phyloP scores from a whole-genome alignment of 208 protist species.

The Naegleria fowleri region DNA sequence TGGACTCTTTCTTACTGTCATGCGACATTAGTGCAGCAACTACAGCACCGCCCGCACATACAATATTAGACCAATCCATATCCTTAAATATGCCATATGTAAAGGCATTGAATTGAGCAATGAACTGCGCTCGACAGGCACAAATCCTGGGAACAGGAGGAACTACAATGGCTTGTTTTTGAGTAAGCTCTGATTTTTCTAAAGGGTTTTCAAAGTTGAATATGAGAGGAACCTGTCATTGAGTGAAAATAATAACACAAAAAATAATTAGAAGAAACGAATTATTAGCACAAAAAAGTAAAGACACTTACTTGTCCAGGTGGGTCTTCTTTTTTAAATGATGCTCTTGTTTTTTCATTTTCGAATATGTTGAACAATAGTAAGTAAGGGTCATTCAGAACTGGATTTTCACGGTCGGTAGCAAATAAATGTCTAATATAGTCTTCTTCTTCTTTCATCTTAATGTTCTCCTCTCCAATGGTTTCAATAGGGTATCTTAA shows the following conservation, averaged over 20 bases:
- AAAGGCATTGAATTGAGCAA: not conserved
- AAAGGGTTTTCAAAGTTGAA: not conserved
- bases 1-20: not conserved
- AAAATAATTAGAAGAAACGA: no score
- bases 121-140: not conserved
- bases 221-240: not conserved
- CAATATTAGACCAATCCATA: not conserved
- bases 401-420: not conserved
- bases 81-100: not conserved
- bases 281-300: no score
- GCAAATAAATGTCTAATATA: conserved; percentile 1
- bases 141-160: not conserved
- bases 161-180: not conserved
- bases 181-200: not conserved
- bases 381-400: conserved; percentile 3
- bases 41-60: not conserved
- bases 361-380: not conserved
- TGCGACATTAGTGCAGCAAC: not conserved
- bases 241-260: no score
- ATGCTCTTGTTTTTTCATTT: not conserved
- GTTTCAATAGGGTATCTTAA: not conserved
- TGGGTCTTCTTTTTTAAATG: not conserved
- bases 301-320: not conserved
- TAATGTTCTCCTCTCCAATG: not conserved
- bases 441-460: conserved; percentile 13